A percentile compares a stretch with the other conserved stretches of the same genome.
Conservation (phyloP, 208 protist genomes). For the Tetramitus jugosus region DNA sequence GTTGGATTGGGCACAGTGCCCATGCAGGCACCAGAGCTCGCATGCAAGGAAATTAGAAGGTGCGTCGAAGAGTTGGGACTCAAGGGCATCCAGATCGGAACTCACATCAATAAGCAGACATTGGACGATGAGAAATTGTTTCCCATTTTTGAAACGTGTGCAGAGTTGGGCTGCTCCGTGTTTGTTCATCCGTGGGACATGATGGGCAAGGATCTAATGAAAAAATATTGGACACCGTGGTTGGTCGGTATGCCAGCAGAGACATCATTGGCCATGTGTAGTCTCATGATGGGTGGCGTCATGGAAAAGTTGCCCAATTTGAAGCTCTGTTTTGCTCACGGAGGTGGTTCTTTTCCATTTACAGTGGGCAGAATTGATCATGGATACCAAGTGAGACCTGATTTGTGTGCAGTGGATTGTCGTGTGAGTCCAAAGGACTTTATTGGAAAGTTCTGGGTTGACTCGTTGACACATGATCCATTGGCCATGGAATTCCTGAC, state of each 20-base stretch:
- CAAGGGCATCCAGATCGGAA: constrained; percentile 60
- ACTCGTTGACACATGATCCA: constrained; percentile 58
- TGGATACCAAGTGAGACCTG: constrained; percentile 53
- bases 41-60: constrained; percentile 50
- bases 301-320: constrained; percentile 51
- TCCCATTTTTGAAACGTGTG: constrained; percentile 55
- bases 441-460: constrained; percentile 56
- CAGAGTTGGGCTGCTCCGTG: constrained; percentile 44
- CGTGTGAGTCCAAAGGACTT: constrained; percentile 39
- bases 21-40: constrained; percentile 58
- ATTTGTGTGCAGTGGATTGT: constrained; percentile 53
- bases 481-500: constrained; percentile 49
- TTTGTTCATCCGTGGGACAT: constrained; percentile 76
- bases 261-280: constrained; percentile 57
- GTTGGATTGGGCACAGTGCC: constrained; percentile 38
- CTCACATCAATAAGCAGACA: constrained; percentile 58
- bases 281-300: constrained; percentile 62
- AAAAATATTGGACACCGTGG: constrained; percentile 68
- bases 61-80: constrained; percentile 54
- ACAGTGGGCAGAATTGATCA: constrained; percentile 58
- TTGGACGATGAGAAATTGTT: constrained; percentile 53
- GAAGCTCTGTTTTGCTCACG: constrained; percentile 50
- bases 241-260: constrained; percentile 70
- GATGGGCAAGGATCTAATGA: constrained; percentile 48
- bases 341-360: constrained; percentile 59